phyloP scores from a whole-genome alignment of 2,329 filamentous ascomycete genomes.

The Hypoxylon rubiginosum region DNA sequence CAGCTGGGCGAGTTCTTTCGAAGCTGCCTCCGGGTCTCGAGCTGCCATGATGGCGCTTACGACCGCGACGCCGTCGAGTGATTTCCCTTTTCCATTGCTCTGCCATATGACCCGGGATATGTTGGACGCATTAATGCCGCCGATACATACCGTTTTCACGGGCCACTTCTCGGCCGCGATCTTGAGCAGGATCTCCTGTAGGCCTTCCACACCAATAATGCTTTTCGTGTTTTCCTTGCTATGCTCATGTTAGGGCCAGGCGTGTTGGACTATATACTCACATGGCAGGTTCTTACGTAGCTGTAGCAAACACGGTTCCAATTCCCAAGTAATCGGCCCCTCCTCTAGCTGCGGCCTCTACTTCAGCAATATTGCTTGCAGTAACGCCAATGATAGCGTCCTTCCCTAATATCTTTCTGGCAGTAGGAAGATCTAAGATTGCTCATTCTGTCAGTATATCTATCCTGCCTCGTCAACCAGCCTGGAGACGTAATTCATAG shows the following conservation, averaged over 20 bases:
- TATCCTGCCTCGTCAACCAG: neutral
- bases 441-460: conserved; percentile 5
- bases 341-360: conserved; percentile 75
- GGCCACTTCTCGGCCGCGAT: conserved; percentile 63
- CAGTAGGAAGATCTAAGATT: conserved; percentile 70
- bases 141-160: conserved; percentile 83
- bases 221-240: conserved; percentile 90
- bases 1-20: conserved; percentile 69
- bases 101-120: conserved; percentile 81
- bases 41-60: conserved; percentile 90
- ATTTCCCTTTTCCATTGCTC: conserved; percentile 66
- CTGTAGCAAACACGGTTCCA: conserved; percentile 88
- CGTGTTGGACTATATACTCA: neutral
- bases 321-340: conserved; percentile 95
- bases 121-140: conserved; percentile 85
- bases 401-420: conserved; percentile 79
- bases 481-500: neutral
- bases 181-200: conserved; percentile 73
- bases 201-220: conserved; percentile 80
- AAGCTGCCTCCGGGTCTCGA: conserved; percentile 72
- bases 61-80: conserved; percentile 84
- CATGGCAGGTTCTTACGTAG: conserved; percentile 69
- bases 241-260: conserved; percentile 14
- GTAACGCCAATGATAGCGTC: conserved; percentile 90
- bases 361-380: conserved; percentile 81